Conservation (phyloP, 305 asterid genomes). For the Rubia tinctorum region DNA sequence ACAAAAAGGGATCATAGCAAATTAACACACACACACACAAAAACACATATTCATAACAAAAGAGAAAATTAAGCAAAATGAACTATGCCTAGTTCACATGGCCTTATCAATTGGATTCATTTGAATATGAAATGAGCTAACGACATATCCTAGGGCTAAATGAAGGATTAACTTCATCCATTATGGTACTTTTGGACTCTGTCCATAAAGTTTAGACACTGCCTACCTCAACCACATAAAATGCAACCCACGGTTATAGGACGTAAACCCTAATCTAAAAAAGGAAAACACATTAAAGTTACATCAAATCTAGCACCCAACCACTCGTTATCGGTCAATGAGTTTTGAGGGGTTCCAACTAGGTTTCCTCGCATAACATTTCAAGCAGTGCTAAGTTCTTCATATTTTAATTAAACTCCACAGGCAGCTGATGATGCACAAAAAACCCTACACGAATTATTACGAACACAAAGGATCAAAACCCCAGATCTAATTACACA, state of each 20-base stretch:
- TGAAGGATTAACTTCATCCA: background rate
- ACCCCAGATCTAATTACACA: background rate
- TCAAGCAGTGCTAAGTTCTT: background rate
- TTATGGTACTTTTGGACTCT: background rate
- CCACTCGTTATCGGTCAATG: background rate
- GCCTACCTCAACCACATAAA: background rate
- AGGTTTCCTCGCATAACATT: background rate
- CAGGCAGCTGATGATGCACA: background rate
- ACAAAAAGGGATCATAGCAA: background rate
- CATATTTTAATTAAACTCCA: background rate
- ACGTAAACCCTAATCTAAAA: background rate
- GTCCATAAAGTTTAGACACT: background rate
- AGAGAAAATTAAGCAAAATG: background rate
- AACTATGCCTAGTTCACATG: background rate
- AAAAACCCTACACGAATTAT: background rate
- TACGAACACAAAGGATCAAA: background rate
- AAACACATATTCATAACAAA: too few relatives aligned
- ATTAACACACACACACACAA: background rate
- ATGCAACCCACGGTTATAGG: background rate
- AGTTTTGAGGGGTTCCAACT: background rate
- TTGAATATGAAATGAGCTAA: background rate
- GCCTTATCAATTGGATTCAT: background rate
- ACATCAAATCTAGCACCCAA: background rate
- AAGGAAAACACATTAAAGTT: background rate
- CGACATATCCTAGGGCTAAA: background rate